These are phyloP conservation scores for Seminavis robusta DNA, from an alignment of 108 stramenopile species.

Conservation along the genomic window DNA sequence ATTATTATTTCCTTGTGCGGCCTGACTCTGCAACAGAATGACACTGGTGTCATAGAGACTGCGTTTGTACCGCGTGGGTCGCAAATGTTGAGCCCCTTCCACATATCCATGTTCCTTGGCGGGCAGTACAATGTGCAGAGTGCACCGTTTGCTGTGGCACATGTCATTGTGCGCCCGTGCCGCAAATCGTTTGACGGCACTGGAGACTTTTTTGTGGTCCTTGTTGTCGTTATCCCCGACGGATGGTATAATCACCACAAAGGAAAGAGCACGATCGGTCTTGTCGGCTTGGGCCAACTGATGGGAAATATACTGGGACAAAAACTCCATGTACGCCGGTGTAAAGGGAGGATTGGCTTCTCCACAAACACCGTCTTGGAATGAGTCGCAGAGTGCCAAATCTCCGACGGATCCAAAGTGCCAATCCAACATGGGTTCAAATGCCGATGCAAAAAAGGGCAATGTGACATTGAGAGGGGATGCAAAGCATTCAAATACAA, in stretches of 20 bases:
- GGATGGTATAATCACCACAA: conserved; percentile 65
- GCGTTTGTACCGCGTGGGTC: conserved; percentile 67
- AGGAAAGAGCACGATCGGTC: conserved; percentile 26
- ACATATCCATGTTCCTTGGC: conserved; percentile 68
- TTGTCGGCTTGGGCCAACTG: conserved; percentile 26
- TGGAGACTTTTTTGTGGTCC: neutral
- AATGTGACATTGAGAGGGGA: conserved; percentile 61
- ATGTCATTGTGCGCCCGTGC: neutral
- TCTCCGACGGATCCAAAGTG: conserved; percentile 74
- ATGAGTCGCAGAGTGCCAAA: conserved; percentile 40
- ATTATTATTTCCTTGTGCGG: neutral
- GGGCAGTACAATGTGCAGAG: conserved; percentile 40
- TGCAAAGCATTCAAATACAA: conserved; percentile 64
- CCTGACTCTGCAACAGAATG: conserved; percentile 50
- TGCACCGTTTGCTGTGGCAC: neutral
- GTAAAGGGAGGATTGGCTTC: conserved; percentile 81
- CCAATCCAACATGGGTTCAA: conserved; percentile 63
- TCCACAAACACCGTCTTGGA: conserved; percentile 35
- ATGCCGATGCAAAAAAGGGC: conserved; percentile 50
- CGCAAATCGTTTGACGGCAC: conserved; percentile 1
- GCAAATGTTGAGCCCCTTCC: conserved; percentile 72
- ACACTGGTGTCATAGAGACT: conserved; percentile 67
- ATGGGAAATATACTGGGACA: conserved; percentile 43
- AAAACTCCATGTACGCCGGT: conserved; percentile 58
- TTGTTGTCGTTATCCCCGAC: no score